Percentiles rank a stretch among this genome's conserved stretches.
phyloP scores from a whole-genome alignment of 495 filamentous ascomycete species.

The Penicillium desertorum region DNA sequence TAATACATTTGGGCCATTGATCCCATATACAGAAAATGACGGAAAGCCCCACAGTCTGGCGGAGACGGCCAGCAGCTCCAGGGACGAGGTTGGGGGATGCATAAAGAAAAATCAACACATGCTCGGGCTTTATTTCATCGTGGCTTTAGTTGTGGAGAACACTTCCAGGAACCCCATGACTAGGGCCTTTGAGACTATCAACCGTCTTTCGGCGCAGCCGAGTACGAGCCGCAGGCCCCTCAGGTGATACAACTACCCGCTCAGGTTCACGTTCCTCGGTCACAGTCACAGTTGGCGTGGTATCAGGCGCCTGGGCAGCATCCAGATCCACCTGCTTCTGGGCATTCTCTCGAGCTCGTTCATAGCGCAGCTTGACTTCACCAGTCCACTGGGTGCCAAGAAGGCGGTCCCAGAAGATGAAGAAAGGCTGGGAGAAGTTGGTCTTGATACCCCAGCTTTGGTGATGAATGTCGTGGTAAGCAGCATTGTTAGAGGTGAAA shows the following conservation, averaged over 20 bases:
- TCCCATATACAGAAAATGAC: conserved; percentile 16
- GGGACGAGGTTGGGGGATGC: conserved; percentile 18
- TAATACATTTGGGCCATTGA: conserved; percentile 26
- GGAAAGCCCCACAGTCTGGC: conserved; percentile 23
- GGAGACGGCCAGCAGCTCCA: conserved; percentile 44
- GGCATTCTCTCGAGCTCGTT: conserved; percentile 43
- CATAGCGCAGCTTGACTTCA: conserved; percentile 46
- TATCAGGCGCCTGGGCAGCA: conserved; percentile 17
- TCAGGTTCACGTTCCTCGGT: conserved; percentile 24
- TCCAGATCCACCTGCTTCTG: conserved; percentile 43
- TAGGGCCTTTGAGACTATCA: conserved; percentile 44
- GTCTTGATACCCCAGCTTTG: conserved; percentile 96
- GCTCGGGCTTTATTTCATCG: conserved; percentile 18
- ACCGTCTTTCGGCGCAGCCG: conserved; percentile 43
- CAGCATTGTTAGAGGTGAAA: conserved; percentile 87
- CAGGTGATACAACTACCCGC: conserved; percentile 30
- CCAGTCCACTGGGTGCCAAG: conserved; percentile 49
- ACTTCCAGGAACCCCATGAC: conserved; percentile 42
- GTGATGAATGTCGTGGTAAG: conserved; percentile 96
- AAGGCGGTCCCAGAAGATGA: conserved; percentile 53
- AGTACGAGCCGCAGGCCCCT: conserved; percentile 34
- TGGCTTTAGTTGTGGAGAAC: conserved; percentile 36
- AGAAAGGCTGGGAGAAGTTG: conserved; percentile 55
- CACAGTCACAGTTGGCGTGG: conserved; percentile 9
- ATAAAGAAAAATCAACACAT: conserved; percentile 19